Evolutionary conservation across 805 yeast species (phyloP), one percentile per base, ranked within the genome.

Genomic region (Candida andamanensis): DNA sequence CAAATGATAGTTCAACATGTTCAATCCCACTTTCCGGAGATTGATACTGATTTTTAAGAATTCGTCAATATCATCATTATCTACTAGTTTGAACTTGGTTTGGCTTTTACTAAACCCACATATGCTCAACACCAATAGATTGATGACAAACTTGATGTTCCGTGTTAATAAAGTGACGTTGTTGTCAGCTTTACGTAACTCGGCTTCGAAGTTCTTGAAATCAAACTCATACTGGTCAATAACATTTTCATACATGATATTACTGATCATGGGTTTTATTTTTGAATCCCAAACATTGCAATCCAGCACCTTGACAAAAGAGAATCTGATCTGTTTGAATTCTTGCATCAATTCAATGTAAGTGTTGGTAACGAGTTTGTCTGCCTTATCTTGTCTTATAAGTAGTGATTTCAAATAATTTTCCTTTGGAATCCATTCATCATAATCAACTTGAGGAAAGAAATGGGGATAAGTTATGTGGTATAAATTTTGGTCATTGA

Each of bases 381-480:
- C n/a, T 10, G 31, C 36, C 12, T 28, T 40, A 35, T 28, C 26
- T 16, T 6, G 36, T 33, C 9, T 14, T 25, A 8, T 28, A 19
- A 48, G 46, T 14, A 56, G 36, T 23, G 42, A 35, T 11, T 41
- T 37, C 8, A 48, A 17, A 6, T 49, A 37, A 17, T 47, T 38
- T 9, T 39, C 40, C 18, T 46, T 40, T 1, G 63, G 64, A 9
- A 39, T 26, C 68, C 69, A 66, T 30, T 63, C 64, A 36, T 63
- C 69, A 0, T 63, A 54, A 32, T 63, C 68, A 16, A 58, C 49
- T 29, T 64, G 63, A 25, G 69, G 69, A 30, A 58, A 65, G 44
- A 61, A 63, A 30, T 62, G 62, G 10, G 72, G 72, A 40, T 66
- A 66, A 12, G 64, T 46, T 18, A 66, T 64, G 33, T 66, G 71